Evolutionary conservation across 306 rosid species (phyloP).

Genomic region (Glycine tomentella): DNA sequence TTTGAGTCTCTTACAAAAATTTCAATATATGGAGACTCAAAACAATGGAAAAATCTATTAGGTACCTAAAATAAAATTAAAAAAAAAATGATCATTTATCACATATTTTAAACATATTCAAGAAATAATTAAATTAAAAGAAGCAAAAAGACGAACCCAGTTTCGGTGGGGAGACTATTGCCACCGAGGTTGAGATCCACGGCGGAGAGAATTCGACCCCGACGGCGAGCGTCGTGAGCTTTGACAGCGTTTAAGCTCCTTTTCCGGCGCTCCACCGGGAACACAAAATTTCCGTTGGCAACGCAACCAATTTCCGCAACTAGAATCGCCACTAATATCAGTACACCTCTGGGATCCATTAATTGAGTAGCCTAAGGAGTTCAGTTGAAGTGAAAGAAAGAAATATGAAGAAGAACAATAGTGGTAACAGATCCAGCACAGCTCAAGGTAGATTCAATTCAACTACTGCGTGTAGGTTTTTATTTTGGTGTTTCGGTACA

Average conservation of each 20-base stretch:
- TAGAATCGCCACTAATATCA: conserved; percentile 47
- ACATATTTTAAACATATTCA: no score
- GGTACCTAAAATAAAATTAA: no score
- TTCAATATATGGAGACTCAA: no score
- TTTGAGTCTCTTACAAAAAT: no score
- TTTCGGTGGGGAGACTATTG: conserved; percentile 69
- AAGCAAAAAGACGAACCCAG: conserved; percentile 61
- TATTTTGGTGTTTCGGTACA: background rate
- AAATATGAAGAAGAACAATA: background rate
- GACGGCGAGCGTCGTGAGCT: conserved; percentile 77
- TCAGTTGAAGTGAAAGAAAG: conserved; percentile 17
- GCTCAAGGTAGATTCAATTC: background rate
- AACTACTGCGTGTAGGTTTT: background rate
- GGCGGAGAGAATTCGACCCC: conserved; percentile 75
- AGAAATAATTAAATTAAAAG: no score
- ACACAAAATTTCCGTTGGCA: conserved; percentile 68
- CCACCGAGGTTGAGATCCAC: conserved; percentile 89
- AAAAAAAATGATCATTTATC: no score
- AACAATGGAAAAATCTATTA: no score
- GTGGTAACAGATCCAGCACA: conserved; percentile 17
- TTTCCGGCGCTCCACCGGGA: conserved; percentile 64
- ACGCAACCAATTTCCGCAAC: conserved; percentile 39
- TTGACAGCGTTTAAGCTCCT: conserved; percentile 59
- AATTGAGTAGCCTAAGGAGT: background rate
- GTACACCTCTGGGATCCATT: conserved; percentile 67